Percentiles rank a stretch among this genome's conserved stretches.
These are phyloP conservation scores for Ramaria sp. DNA, from an alignment of 768 basidiomycete species.

Conservation along the genomic window DNA sequence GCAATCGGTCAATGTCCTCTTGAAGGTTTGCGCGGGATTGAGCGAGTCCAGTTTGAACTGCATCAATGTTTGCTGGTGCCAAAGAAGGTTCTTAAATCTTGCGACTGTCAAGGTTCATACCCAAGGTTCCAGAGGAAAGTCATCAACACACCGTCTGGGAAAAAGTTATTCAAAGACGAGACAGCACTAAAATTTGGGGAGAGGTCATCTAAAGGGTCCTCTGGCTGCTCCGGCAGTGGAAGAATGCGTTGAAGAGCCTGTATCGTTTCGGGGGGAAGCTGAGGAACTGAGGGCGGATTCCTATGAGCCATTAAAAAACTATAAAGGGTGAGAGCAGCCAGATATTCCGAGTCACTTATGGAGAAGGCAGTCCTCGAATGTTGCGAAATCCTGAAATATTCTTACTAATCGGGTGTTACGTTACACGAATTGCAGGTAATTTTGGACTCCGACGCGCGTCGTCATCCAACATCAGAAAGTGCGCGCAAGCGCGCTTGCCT, in stretches of 20 bases:
- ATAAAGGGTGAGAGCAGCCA: too few species aligned
- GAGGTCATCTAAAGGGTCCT: conserved; percentile 41
- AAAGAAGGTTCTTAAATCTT: conserved; percentile 51
- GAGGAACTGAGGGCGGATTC: not conserved
- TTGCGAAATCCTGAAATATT: too few species aligned
- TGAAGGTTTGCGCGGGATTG: conserved; percentile 62
- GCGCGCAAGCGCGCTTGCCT: too few species aligned
- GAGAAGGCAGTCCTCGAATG: not conserved
- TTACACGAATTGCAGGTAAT: too few species aligned
- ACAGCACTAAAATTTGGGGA: conserved; percentile 13
- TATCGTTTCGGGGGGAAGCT: conserved; percentile 56
- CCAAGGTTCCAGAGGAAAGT: not conserved
- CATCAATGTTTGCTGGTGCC: conserved; percentile 50
- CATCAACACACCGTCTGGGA: conserved; percentile 61
- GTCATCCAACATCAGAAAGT: too few species aligned
- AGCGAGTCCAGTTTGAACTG: conserved; percentile 55
- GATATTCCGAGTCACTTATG: not conserved
- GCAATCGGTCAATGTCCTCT: conserved; percentile 58
- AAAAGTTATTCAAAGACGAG: conserved; percentile 47
- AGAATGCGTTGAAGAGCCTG: conserved; percentile 63
- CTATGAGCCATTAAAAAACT: too few species aligned
- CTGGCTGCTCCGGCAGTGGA: conserved; percentile 32
- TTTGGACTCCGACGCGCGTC: too few species aligned
- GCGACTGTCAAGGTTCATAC: conserved; percentile 2
- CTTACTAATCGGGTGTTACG: too few species aligned